Evolutionary conservation across 192 early-diverging fungal genomes (phyloP), one percentile per base, ranked within the genome.

Genomic region (Fimicolochytrium jonesii): DNA sequence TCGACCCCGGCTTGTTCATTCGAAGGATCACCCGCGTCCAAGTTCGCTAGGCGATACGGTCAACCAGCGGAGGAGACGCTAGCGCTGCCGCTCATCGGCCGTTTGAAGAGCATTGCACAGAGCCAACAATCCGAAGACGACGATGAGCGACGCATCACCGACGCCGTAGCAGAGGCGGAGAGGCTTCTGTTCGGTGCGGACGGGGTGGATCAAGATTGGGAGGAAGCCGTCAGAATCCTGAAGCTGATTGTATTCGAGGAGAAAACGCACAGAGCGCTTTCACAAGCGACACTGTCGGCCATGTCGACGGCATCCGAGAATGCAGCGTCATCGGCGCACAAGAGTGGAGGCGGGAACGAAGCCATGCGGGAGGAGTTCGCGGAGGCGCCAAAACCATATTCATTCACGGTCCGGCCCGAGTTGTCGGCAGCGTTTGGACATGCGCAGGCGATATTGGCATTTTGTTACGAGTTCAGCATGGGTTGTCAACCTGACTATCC

Each of bases 381-480:
- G 20, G 32, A 6, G n/a, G n/a, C 18, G 15, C 4, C 43, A 44
- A 6, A 22, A 5, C 15, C 43, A 23, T 51, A 13, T 28, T 51
- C 49, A 30, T 23, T 9, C 39, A 41, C 39, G n/a, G n/a, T 41
- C 10, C 39, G 10, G 39, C 39, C 39, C n/a, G 39, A 9, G 39
- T 9, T 9, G 39, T 11, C 10, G 39, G n/a, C 10, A 41, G n/a
- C 10, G n/a, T 11, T n/a, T n/a, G n/a, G 7, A 22, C 46, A 59
- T 22, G 57, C 57, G 22, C 71, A 86, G 58, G 87, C 88, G 2
- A 71, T 88, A 10, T 67, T 92, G 6, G 91, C 82, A 6, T 92
- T 92, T 59, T 90, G 88, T 65, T 85, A 85, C 71, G 91, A 92
- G 67, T 92, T 92, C 71, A 90, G 87, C n/a, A 67, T 92, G 2